phyloP scores from a whole-genome alignment of 768 basidiomycete species.

The Austroboletus eburneus region DNA sequence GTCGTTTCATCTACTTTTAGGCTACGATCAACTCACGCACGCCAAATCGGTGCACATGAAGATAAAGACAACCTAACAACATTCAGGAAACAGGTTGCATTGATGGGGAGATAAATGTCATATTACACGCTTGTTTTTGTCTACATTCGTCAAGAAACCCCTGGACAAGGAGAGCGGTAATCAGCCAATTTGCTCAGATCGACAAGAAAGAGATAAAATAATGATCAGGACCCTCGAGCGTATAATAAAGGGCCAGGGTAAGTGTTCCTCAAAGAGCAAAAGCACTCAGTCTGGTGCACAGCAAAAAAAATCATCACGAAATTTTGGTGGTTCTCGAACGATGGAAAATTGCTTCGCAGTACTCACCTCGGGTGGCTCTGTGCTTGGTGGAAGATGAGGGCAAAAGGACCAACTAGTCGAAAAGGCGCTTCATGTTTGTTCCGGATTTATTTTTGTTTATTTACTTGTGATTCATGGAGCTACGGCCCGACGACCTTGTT shows the following conservation, averaged over 20 bases:
- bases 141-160: neutral
- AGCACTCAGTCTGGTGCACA: conserved; percentile 36
- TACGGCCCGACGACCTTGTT: no score
- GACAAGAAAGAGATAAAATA: neutral
- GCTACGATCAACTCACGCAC: conserved; percentile 81
- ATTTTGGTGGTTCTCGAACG: neutral
- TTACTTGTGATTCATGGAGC: no score
- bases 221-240: conserved; percentile 33
- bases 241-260: conserved; percentile 31
- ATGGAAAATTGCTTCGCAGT: no score
- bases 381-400: no score
- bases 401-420: no score
- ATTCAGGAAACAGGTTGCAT: no score
- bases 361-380: no score
- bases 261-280: conserved; percentile 30
- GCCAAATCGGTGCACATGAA: conserved; percentile 84
- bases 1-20: conserved; percentile 34
- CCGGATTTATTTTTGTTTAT: no score
- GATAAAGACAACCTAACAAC: conserved; percentile 44
- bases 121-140: neutral
- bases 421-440: no score
- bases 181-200: conserved; percentile 3
- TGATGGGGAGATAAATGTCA: no score
- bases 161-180: neutral
- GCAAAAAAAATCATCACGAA: conserved; percentile 31